Evolutionary conservation across 2,329 filamentous ascomycete genomes (phyloP), one percentile per base, ranked within the genome.

Genomic region (Corniculantispora saksenae): DNA sequence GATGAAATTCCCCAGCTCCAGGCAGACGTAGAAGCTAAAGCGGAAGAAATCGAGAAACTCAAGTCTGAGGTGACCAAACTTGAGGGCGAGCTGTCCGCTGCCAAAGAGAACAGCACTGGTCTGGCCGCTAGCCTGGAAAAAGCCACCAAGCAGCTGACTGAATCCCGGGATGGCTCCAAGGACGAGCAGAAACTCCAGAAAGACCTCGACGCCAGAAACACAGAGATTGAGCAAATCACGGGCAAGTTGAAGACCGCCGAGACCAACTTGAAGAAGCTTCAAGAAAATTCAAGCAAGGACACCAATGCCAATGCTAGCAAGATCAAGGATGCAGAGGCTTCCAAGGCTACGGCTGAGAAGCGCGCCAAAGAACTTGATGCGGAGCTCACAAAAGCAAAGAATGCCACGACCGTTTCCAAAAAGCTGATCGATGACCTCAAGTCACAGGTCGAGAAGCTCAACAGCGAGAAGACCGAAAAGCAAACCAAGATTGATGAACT

Each of bases 1-100:
- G 90, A 90, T 59, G 94, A 98, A 77, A 83, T 96, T 17, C 91
- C 92, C 3, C 87, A 91, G 62, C 79, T 97, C n/a, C 90, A 96
- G 72, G 83, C 86, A 1, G 90, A 95, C 69, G 76, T 95, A 3
- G 83, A 88, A 60, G 85, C 89, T 64, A 91, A 91, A 71, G 81
- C 89, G 13, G 85, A 86, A 50, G 89, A 94, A 75, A 87, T 95
- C 45, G 85, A 88, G 61, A 84, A 83, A 54, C 85, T 98, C 17
- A 89, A 89, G 69, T 78, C 81, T 3, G 88, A 95, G 70, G 86
- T 96, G 32, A 82, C 85, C 23, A 83, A 80, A 1, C 80, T 97
- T 25, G 89, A 90, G 75, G 81, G 85, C 3, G 91, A 96, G 70
- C 81, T 97, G 5, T 84, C 86, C 2, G 85, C 87, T 15, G 88